phyloP scores from a whole-genome alignment of 2,329 filamentous ascomycete species.

The Phialophora macrospora region DNA sequence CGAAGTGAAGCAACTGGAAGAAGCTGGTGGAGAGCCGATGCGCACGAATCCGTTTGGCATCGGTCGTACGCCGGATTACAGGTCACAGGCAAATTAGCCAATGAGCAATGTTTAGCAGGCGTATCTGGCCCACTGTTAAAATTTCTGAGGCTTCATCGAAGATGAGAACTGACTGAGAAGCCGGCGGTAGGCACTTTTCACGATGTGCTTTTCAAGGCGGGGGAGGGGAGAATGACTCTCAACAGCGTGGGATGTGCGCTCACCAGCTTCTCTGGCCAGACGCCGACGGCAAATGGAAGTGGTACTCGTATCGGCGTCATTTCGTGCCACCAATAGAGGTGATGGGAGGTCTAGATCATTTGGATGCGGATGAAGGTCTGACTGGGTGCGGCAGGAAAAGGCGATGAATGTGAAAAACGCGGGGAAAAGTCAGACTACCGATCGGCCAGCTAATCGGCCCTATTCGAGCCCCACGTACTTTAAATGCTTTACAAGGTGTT shows the following conservation, averaged over 20 bases:
- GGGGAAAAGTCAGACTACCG: not conserved
- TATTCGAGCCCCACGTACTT: not conserved
- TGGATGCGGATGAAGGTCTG: not conserved
- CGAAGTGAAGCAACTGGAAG: not conserved
- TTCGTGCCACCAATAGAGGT: not conserved
- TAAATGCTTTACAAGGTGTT: not conserved
- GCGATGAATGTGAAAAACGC: not conserved
- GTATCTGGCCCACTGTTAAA: not conserved
- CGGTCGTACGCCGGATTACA: not conserved
- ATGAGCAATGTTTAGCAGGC: not conserved
- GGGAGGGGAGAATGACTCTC: not conserved
- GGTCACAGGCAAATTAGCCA: not conserved
- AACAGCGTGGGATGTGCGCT: not conserved
- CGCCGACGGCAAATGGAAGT: constrained; percentile 2
- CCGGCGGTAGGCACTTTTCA: not conserved
- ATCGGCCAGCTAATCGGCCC: not conserved
- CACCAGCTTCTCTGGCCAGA: not conserved
- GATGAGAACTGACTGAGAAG: constrained; percentile 5
- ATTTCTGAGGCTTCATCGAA: not conserved
- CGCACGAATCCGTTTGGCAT: not conserved
- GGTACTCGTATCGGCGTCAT: not conserved
- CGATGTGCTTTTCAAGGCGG: constrained; percentile 7
- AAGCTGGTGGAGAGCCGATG: not conserved
- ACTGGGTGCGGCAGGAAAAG: not conserved
- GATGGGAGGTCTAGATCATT: not conserved